Conservation (phyloP, 2,329 filamentous ascomycete species). For the Cladophialophora chaetospira region DNA sequence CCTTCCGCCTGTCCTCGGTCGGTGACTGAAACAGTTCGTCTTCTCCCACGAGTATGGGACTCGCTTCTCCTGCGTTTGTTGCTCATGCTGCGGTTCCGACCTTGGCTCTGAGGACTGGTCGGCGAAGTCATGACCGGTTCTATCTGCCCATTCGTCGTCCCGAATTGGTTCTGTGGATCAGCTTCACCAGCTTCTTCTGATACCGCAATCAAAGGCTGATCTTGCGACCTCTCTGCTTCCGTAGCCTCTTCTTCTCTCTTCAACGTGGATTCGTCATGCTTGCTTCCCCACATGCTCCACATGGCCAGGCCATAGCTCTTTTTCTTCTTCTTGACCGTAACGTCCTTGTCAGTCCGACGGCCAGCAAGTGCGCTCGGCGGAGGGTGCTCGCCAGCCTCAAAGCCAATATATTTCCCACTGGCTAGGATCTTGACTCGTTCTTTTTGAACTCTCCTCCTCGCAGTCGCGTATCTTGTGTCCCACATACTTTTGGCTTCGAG, state of each 20-base stretch:
- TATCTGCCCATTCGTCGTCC: neutral
- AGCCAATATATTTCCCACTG: constrained; percentile 66
- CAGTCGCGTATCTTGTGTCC: constrained; percentile 70
- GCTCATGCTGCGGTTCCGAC: constrained; percentile 14
- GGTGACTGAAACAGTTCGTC: constrained; percentile 26
- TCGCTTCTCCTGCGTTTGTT: constrained; percentile 13
- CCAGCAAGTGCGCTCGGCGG: constrained; percentile 83
- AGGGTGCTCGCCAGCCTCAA: constrained; percentile 71
- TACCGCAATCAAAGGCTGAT: neutral
- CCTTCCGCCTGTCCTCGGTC: constrained; percentile 31
- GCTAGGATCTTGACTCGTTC: constrained; percentile 72
- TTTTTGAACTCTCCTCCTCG: constrained; percentile 72
- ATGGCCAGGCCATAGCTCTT: constrained; percentile 76
- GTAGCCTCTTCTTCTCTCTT: constrained; percentile 35
- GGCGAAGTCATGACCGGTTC: no score
- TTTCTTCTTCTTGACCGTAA: constrained; percentile 47
- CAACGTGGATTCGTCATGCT: constrained; percentile 78
- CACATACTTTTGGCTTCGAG: constrained; percentile 70
- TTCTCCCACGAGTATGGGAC: constrained; percentile 16
- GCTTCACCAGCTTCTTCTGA: neutral
- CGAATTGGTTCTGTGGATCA: neutral
- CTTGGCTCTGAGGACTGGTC: neutral
- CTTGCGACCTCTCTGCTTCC: constrained; percentile 7
- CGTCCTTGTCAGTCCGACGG: constrained; percentile 55
- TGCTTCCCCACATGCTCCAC: constrained; percentile 87